Evolutionary conservation across 2,329 filamentous ascomycete species (phyloP).

Genomic region (Clathrospora elynae): DNA sequence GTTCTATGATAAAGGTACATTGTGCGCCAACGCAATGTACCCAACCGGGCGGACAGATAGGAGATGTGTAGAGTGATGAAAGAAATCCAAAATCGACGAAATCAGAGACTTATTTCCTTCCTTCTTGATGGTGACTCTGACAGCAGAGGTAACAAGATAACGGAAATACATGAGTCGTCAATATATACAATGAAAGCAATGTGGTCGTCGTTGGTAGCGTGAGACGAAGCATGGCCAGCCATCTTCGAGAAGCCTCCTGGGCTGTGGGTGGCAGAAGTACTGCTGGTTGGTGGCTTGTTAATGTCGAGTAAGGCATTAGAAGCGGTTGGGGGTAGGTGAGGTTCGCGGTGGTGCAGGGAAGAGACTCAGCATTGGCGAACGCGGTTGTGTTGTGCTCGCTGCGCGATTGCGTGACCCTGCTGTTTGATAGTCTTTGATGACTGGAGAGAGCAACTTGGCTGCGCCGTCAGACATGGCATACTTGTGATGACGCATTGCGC

Average conservation of each 20-base stretch:
- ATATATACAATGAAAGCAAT: slow-evolving; percentile 25
- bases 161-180: slow-evolving; percentile 19
- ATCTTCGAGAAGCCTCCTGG: slow-evolving; percentile 13
- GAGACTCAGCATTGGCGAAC: slow-evolving; percentile 37
- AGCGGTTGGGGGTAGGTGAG: slow-evolving; percentile 13
- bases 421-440: slow-evolving; percentile 8
- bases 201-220: slow-evolving; percentile 10
- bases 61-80: not conserved
- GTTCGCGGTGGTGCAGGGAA: slow-evolving; percentile 41
- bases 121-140: not conserved
- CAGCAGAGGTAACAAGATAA: slow-evolving; percentile 5
- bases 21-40: slow-evolving; percentile 8
- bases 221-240: slow-evolving; percentile 19
- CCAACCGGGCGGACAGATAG: slow-evolving; percentile 4
- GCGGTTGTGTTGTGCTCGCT: slow-evolving; percentile 34
- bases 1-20: slow-evolving; percentile 9
- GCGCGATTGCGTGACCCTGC: slow-evolving; percentile 31
- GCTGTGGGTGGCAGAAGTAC: slow-evolving; percentile 4
- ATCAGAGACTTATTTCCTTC: slow-evolving; percentile 10
- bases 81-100: slow-evolving; percentile 4
- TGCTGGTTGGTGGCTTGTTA: not conserved
- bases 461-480: slow-evolving; percentile 42
- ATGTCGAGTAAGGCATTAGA: slow-evolving; percentile 3
- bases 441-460: slow-evolving; percentile 34
- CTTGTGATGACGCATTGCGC: slow-evolving; percentile 34